Base-by-base conservation (phyloP, 2,329 filamentous ascomycete species). In the Escovopsis sp. region DNA sequence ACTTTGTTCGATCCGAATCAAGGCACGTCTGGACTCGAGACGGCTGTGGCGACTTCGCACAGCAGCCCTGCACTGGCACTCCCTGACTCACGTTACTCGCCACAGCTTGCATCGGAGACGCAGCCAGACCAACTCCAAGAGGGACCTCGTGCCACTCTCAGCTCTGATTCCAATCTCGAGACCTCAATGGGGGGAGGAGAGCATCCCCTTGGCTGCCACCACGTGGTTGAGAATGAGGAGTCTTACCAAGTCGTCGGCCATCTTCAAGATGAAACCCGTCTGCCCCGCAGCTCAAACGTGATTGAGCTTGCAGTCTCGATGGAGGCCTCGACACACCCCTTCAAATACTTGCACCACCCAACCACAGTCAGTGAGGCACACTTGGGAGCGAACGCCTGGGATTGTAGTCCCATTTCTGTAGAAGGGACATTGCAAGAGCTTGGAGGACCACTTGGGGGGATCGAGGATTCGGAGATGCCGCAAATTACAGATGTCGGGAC, bases 141-240 rank as follows among this genome's bases (percentile, higher is more conserved):
- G 30, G 28, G 32, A 18, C 23, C 33, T 12, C 18, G 35, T 32
- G 30, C 26, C 15, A 30, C 5, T 33, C 23, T 26, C 26, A 36
- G n/a, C 26, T 19, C 39, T 30, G 12, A 18, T 15, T 36, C 39
- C 23, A 36, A 36, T 6, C 15, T 9, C 11, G 32, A 30, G 6
- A 6, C 12, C 10, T 28, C 30, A 26, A 43, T 45, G 44, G 41
- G 38, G 26, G 41, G 44, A 38, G 44, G 44, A 35, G 18, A 26
- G 11, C 28, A 28, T 19, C 6, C 26, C 12, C 42, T 42, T 8
- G 15, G 8, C 26, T 36, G 35, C 26, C 38, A 15, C 7, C 44
- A 41, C 19, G 30, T 38, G 2, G 23, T 10, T 12, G 15, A n/a
- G 8, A 8, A 38, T 40, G 33, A 33, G 15, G 15, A 41, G 4